phyloP scores from a whole-genome alignment of 163 green algal species.

The Smithsoniella earleae region DNA sequence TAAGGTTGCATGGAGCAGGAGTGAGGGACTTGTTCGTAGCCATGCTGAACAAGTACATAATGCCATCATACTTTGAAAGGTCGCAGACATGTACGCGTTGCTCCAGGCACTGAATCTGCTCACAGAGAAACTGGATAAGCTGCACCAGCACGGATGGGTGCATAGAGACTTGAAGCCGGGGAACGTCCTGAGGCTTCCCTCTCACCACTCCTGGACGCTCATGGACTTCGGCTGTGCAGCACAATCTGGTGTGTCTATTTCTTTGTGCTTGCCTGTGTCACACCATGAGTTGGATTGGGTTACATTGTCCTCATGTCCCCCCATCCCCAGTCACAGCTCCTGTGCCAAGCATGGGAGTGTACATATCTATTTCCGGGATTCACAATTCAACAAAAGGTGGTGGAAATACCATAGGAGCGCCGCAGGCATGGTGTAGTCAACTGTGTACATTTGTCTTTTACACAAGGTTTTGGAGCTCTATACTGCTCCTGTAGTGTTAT shows the following conservation, averaged over 20 bases:
- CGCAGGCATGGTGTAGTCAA: no score
- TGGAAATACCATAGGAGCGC: no score
- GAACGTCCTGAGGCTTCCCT: constrained; percentile 11
- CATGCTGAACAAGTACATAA: no score
- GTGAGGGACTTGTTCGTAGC: no score
- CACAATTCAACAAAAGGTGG: no score
- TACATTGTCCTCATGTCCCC: no score
- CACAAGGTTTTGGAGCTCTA: neutral
- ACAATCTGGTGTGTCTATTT: neutral
- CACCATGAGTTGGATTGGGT: no score
- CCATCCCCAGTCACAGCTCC: neutral
- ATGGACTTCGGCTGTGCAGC: constrained; percentile 23
- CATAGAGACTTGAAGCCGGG: constrained; percentile 23
- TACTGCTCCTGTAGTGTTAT: no score
- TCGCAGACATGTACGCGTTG: neutral
- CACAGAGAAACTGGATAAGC: neutral
- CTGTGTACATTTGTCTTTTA: neutral
- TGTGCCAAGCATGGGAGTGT: neutral
- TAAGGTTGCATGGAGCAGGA: no score
- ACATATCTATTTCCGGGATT: no score
- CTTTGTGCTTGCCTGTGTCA: neutral
- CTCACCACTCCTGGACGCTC: constrained; percentile 29
- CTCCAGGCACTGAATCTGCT: constrained; percentile 11
- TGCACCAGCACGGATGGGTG: neutral
- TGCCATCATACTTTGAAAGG: neutral